Conservation (phyloP, 176 grass and related monocot species). For the Triticum timopheevii region DNA sequence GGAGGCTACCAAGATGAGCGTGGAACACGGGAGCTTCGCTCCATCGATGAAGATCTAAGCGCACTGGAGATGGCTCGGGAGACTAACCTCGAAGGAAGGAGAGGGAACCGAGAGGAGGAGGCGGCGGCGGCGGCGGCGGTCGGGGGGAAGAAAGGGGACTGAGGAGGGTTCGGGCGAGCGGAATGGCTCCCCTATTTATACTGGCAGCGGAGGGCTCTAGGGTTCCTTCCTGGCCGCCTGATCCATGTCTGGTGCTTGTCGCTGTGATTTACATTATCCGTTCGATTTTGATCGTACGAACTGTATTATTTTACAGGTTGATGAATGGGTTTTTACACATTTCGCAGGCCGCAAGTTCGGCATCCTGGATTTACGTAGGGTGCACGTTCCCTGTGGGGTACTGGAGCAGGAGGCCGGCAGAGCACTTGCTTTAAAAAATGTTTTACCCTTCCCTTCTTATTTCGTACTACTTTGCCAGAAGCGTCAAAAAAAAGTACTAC, state of each 20-base stretch:
- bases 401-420: neutral
- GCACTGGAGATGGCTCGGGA: neutral
- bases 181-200: neutral
- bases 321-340: neutral
- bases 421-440: neutral
- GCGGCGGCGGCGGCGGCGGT: neutral
- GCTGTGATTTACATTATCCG: neutral
- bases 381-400: neutral
- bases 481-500: no score
- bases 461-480: no score
- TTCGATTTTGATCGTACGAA: neutral
- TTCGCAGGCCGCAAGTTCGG: slow-evolving; percentile 11
- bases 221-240: slow-evolving; percentile 4
- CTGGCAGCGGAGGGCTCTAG: neutral
- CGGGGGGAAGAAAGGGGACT: neutral
- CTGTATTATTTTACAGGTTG: neutral
- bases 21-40: neutral
- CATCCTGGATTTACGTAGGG: neutral
- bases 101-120: neutral
- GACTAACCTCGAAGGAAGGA: neutral
- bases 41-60: neutral
- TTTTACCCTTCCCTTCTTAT: no score
- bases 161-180: neutral
- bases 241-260: neutral
- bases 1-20: neutral